A percentile compares a stretch with the other conserved stretches of the same genome.
Evolutionary conservation across 2,329 filamentous ascomycete genomes (phyloP).

Genomic region (Arthrobotrys sinensis): DNA sequence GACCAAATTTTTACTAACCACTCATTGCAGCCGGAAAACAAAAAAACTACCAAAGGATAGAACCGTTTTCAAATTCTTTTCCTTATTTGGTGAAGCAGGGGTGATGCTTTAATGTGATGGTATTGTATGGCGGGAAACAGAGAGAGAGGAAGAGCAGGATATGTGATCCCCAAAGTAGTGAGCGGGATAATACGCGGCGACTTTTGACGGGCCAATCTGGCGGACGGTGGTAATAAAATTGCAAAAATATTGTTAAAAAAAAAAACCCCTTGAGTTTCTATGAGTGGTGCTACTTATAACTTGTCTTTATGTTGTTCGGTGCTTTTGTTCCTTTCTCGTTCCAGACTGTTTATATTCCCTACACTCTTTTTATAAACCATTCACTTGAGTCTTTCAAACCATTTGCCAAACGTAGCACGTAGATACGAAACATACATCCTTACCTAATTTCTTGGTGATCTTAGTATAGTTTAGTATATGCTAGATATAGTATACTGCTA

Average conservation of each 20-base stretch:
- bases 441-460: too few relatives aligned
- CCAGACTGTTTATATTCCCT: background rate
- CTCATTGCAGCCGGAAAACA: slow-evolving; percentile 36
- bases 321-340: background rate
- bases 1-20: slow-evolving; percentile 14
- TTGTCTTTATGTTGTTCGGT: too few relatives aligned
- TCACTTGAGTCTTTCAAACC: too few relatives aligned
- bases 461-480: too few relatives aligned
- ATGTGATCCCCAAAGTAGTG: too few relatives aligned
- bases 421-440: too few relatives aligned
- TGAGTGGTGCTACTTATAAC: too few relatives aligned
- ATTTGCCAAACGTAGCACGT: too few relatives aligned
- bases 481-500: too few relatives aligned
- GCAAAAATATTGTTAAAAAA: background rate
- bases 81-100: slow-evolving; percentile 32
- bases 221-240: background rate
- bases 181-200: too few relatives aligned
- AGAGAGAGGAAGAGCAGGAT: background rate
- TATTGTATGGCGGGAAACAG: background rate
- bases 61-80: slow-evolving; percentile 36
- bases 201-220: background rate
- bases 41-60: slow-evolving; percentile 32
- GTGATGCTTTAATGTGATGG: slow-evolving; percentile 15
- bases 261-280: background rate
- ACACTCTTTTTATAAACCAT: too few relatives aligned